Conservation (phyloP, 225 moss, liverwort and hornwort species). For the Bryum argenteum region DNA sequence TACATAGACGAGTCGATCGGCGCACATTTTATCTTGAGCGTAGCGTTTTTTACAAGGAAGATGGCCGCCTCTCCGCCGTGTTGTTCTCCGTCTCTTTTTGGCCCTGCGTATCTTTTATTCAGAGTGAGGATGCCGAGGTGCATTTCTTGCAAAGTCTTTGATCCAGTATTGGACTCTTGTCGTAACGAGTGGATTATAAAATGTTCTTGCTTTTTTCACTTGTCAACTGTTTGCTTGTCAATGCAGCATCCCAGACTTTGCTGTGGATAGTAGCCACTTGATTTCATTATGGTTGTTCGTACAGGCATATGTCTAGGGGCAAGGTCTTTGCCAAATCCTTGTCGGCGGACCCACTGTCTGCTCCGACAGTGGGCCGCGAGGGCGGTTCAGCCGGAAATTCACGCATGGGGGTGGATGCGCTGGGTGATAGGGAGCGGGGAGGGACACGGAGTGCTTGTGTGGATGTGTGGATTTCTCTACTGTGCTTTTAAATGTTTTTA, state of each 20-base stretch:
- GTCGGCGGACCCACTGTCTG: too few species aligned
- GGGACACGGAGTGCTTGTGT: too few species aligned
- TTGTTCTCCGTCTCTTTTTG: not conserved
- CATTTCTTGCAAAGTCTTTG: slow-evolving; percentile 1
- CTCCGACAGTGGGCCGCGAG: too few species aligned
- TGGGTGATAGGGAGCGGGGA: too few species aligned
- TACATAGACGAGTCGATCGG: slow-evolving; percentile 20
- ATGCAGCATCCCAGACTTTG: not conserved
- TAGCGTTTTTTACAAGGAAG: not conserved
- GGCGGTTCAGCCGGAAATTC: too few species aligned
- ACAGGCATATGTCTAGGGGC: too few species aligned
- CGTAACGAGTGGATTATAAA: not conserved
- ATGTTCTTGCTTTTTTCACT: not conserved
- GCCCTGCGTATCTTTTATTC: not conserved
- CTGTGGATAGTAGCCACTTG: too few species aligned
- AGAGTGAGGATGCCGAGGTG: slow-evolving; percentile 14
- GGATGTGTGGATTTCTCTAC: too few species aligned
- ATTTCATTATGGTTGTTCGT: too few species aligned
- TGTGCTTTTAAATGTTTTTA: too few species aligned
- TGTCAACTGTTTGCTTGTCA: not conserved
- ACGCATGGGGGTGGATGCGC: too few species aligned
- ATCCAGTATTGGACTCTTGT: slow-evolving; percentile 1
- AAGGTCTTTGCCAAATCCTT: too few species aligned
- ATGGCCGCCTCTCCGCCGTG: slow-evolving; percentile 14
- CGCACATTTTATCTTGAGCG: not conserved